Percentiles rank a stretch among this genome's conserved stretches.
phyloP scores from a whole-genome alignment of 805 yeast genomes.

The Candida parachauliodes region DNA sequence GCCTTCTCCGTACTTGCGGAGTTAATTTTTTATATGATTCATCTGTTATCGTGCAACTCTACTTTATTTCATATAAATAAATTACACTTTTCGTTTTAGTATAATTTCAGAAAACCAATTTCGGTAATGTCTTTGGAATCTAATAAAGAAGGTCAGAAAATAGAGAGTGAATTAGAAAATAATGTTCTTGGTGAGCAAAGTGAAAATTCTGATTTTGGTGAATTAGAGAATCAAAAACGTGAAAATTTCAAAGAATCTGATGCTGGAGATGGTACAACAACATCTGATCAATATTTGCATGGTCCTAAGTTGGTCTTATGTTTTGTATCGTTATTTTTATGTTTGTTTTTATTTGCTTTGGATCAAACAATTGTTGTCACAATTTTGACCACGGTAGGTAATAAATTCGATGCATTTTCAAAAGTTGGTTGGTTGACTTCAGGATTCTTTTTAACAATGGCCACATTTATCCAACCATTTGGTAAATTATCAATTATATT shows the following conservation, averaged over 20 bases:
- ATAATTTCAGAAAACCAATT: no score
- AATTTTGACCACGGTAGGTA: slow-evolving; percentile 31
- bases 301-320: slow-evolving; percentile 26
- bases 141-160: not conserved
- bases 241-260: slow-evolving; percentile 14
- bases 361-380: slow-evolving; percentile 40
- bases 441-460: slow-evolving; percentile 33
- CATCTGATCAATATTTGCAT: slow-evolving; percentile 34
- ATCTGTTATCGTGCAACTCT: no score
- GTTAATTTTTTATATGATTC: no score
- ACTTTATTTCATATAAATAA: no score
- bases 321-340: slow-evolving; percentile 24
- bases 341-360: slow-evolving; percentile 32
- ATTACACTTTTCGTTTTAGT: no score
- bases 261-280: slow-evolving; percentile 41
- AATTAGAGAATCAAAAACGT: not conserved
- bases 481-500: slow-evolving; percentile 35
- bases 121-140: not conserved
- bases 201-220: no score
- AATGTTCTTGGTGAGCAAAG: no score
- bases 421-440: slow-evolving; percentile 38
- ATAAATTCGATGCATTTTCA: slow-evolving; percentile 30
- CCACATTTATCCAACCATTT: slow-evolving; percentile 33
- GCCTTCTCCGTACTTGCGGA: no score
- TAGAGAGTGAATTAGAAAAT: not conserved